Evolutionary conservation across 208 protist species (phyloP).

Genomic region (Zelonia costaricensis): DNA sequence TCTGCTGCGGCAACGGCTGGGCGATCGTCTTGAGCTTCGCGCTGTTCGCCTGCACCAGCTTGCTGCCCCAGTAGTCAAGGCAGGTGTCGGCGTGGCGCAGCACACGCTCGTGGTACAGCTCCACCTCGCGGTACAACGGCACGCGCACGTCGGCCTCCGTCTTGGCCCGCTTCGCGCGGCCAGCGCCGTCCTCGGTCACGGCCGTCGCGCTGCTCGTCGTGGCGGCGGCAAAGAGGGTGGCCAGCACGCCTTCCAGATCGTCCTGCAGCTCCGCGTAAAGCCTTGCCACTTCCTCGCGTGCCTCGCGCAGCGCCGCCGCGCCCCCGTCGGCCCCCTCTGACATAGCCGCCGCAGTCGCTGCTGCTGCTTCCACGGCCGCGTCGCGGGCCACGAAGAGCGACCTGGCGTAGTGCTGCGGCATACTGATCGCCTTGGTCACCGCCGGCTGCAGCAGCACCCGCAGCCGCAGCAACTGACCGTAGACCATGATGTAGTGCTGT

Average conservation of each 20-base stretch:
- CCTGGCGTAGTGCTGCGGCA: constrained; percentile 86
- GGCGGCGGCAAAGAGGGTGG: constrained; percentile 25
- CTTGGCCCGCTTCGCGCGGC: constrained; percentile 10
- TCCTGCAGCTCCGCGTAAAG: constrained; percentile 37
- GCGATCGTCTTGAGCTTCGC: constrained; percentile 64
- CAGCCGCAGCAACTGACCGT: constrained; percentile 69
- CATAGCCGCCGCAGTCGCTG: constrained; percentile 8
- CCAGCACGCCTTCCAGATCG: constrained; percentile 22
- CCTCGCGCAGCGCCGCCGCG: constrained; percentile 19
- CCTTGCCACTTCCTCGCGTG: constrained; percentile 11
- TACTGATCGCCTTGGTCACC: constrained; percentile 49
- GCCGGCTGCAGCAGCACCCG: constrained; percentile 76
- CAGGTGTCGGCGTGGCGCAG: constrained; percentile 47
- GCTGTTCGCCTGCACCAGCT: constrained; percentile 63
- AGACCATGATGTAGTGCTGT: constrained; percentile 68
- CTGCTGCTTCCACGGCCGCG: constrained; percentile 13
- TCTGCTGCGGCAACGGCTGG: constrained; percentile 79
- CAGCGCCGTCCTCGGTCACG: neutral
- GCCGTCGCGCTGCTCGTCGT: neutral
- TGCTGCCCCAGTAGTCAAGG: constrained; percentile 76
- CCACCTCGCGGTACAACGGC: constrained; percentile 21
- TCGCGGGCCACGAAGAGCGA: constrained; percentile 38
- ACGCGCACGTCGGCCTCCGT: neutral
- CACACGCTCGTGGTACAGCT: constrained; percentile 44
- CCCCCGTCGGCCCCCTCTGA: constrained; percentile 11